These are phyloP conservation scores for Hypoxylon sp. DNA, from an alignment of 2,329 filamentous ascomycete genomes.

Conservation along the genomic window DNA sequence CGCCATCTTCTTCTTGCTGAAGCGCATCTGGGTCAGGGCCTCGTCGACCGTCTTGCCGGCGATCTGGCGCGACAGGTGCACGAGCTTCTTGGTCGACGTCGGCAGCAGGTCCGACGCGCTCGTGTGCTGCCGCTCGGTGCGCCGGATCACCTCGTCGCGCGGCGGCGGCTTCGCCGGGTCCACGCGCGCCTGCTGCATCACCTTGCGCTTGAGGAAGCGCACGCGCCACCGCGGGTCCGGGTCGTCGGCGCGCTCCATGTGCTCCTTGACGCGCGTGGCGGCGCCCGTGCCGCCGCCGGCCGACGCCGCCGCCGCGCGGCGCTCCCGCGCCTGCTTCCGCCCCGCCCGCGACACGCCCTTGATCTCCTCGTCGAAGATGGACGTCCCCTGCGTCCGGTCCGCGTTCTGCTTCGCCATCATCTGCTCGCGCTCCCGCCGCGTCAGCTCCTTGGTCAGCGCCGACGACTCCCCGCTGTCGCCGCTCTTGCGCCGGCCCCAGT, in stretches of 20 bases:
- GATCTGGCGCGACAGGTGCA: conserved; percentile 85
- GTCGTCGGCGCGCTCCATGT: conserved; percentile 72
- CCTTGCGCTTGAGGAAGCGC: conserved; percentile 83
- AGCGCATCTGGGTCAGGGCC: conserved; percentile 92
- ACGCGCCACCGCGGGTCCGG: conserved; percentile 76
- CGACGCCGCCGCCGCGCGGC: neutral
- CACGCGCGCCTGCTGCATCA: conserved; percentile 76
- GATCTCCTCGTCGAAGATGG: conserved; percentile 69
- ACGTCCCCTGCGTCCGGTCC: conserved; percentile 58
- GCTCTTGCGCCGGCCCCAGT: conserved; percentile 42
- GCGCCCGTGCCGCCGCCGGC: conserved; percentile 39
- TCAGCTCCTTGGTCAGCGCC: conserved; percentile 43
- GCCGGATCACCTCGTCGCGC: conserved; percentile 71
- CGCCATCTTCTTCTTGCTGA: conserved; percentile 92
- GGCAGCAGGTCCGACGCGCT: conserved; percentile 76
- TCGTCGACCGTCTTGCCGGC: conserved; percentile 93
- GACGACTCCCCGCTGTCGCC: neutral
- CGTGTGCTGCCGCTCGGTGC: conserved; percentile 63
- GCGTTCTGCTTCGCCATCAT: conserved; percentile 53
- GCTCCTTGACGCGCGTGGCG: conserved; percentile 53
- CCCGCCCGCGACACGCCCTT: conserved; percentile 45
- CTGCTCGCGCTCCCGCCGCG: conserved; percentile 52
- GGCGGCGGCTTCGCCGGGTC: conserved; percentile 66
- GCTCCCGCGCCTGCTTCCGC: conserved; percentile 15
- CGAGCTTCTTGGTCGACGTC: conserved; percentile 91